Percentiles rank a stretch among this genome's conserved stretches.
Conservation (phyloP, 2,329 filamentous ascomycete species). For the Endocalyx cinctus region DNA sequence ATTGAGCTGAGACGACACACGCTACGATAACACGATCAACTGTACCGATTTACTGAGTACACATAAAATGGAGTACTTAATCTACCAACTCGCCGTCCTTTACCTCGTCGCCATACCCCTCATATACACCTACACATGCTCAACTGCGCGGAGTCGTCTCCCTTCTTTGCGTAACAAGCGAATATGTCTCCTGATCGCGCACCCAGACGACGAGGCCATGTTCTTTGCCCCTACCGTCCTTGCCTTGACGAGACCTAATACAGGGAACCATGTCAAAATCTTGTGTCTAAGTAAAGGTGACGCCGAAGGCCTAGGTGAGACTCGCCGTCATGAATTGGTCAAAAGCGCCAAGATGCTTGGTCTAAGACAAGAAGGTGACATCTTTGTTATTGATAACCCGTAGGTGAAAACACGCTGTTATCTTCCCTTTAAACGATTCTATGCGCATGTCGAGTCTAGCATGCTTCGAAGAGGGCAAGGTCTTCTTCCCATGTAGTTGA, state of each 20-base stretch:
- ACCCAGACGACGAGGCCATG: constrained; percentile 99
- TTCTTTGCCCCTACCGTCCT: constrained; percentile 91
- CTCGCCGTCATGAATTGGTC: constrained; percentile 76
- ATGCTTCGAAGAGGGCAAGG: too few relatives aligned
- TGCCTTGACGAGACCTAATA: constrained; percentile 72
- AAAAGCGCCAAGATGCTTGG: constrained; percentile 77
- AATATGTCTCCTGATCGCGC: constrained; percentile 88
- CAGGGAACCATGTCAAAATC: constrained; percentile 90
- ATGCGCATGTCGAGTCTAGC: too few relatives aligned
- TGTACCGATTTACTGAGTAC: too few relatives aligned
- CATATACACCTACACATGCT: constrained; percentile 49
- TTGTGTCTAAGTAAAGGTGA: constrained; percentile 86
- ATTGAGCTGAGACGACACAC: too few relatives aligned
- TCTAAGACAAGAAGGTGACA: constrained; percentile 67
- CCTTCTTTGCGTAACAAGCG: constrained; percentile 74
- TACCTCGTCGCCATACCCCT: constrained; percentile 38
- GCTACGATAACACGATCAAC: too few relatives aligned
- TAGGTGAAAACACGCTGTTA: too few relatives aligned
- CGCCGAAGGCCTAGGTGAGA: constrained; percentile 80
- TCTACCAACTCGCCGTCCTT: too few relatives aligned
- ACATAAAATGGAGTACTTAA: too few relatives aligned
- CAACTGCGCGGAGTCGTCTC: constrained; percentile 46
- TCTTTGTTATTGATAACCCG: constrained; percentile 79
- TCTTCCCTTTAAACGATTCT: background rate
- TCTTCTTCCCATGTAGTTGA: too few relatives aligned